Percentiles rank a stretch among this genome's conserved stretches.
Evolutionary conservation across 2,329 filamentous ascomycete species (phyloP).

Genomic region (Lasiodiplodia hormozganensis): DNA sequence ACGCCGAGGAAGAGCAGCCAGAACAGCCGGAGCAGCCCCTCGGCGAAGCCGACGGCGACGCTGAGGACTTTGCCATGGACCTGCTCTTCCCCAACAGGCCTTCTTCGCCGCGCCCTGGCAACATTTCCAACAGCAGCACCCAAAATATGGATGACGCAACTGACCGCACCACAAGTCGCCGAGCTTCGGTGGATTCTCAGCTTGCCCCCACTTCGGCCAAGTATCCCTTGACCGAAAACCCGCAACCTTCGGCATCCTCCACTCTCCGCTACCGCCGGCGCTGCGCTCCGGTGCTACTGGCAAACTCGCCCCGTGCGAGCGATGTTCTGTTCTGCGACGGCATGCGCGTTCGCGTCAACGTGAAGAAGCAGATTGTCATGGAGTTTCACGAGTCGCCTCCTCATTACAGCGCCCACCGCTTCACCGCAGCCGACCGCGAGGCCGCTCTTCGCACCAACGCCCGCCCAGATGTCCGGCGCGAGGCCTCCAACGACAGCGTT

Average conservation of each 20-base stretch:
- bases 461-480: slow-evolving; percentile 17
- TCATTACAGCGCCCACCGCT: slow-evolving; percentile 51
- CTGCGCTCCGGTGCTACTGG: slow-evolving; percentile 54
- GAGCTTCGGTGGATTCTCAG: slow-evolving; percentile 4
- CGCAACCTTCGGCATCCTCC: slow-evolving; percentile 42
- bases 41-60: slow-evolving; percentile 38
- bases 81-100: slow-evolving; percentile 35
- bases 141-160: slow-evolving; percentile 6
- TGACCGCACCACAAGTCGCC: slow-evolving; percentile 6
- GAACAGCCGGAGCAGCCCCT: slow-evolving; percentile 26
- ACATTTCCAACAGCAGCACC: slow-evolving; percentile 12
- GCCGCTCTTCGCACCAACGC: neutral
- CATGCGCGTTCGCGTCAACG: slow-evolving; percentile 53
- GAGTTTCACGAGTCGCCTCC: slow-evolving; percentile 53
- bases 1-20: slow-evolving; percentile 25
- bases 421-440: slow-evolving; percentile 32
- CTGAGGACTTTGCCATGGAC: slow-evolving; percentile 48
- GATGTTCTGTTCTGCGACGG: slow-evolving; percentile 54
- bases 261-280: slow-evolving; percentile 54
- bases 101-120: slow-evolving; percentile 9
- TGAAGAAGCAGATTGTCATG: slow-evolving; percentile 50
- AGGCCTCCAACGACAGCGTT: slow-evolving; percentile 13
- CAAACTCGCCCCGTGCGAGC: slow-evolving; percentile 53
- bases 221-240: slow-evolving; percentile 6
- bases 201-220: neutral